Conservation (phyloP, 352 stramenopile species). For the Pythium guiyangense region DNA sequence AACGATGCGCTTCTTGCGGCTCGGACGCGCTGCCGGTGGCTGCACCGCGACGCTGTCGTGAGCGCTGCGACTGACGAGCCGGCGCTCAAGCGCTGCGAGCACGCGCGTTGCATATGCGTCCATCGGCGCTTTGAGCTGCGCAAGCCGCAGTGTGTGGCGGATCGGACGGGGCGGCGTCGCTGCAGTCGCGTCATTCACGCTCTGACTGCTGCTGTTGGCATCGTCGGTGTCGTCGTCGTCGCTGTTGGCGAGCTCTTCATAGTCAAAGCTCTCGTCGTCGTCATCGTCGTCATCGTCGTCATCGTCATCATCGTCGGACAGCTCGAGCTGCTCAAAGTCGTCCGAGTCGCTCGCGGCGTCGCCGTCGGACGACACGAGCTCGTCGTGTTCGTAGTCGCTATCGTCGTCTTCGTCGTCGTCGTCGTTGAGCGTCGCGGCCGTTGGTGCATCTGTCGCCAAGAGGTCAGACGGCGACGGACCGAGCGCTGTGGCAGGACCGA, state of each 20-base stretch:
- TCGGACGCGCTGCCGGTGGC: conserved; percentile 1
- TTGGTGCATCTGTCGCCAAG: conserved; percentile 1
- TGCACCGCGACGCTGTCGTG: not conserved
- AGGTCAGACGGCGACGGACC: conserved; percentile 3
- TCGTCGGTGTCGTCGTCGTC: not conserved
- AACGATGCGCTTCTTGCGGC: conserved; percentile 4
- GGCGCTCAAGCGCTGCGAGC: conserved; percentile 58
- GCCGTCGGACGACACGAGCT: conserved; percentile 66
- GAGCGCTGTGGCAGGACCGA: no score
- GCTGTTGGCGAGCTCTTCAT: not conserved
- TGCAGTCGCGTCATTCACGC: not conserved
- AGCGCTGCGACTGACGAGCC: conserved; percentile 46
- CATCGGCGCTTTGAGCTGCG: conserved; percentile 37
- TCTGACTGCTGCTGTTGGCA: not conserved
- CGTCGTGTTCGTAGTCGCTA: conserved; percentile 82
- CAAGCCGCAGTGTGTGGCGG: conserved; percentile 47
- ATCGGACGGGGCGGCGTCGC: conserved; percentile 3
- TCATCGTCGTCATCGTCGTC: conserved; percentile 18
- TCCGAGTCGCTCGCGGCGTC: conserved; percentile 67
- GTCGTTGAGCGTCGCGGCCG: conserved; percentile 4
- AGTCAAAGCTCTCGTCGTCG: not conserved
- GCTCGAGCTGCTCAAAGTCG: conserved; percentile 67
- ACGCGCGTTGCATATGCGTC: conserved; percentile 50
- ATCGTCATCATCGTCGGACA: conserved; percentile 62
- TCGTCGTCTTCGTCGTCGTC: conserved; percentile 59